Percentiles rank a stretch among this genome's conserved stretches.
Evolutionary conservation across 257 asterid species (phyloP).

Genomic region (Solanum sejunctum): DNA sequence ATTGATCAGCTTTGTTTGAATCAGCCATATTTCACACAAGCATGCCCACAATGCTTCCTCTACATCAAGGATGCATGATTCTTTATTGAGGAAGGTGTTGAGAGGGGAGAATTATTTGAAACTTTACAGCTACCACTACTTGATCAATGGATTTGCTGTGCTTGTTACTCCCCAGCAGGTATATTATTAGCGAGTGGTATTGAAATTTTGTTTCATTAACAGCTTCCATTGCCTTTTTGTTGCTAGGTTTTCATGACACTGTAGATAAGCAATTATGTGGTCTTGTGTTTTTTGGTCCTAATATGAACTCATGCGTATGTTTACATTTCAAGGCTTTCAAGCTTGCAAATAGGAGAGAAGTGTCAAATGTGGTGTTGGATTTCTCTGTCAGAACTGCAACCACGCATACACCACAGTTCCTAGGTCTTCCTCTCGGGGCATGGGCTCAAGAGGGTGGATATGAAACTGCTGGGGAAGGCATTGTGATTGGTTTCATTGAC

Average conservation of each 20-base stretch:
- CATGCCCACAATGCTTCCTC: conserved; percentile 16
- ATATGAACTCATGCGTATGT: neutral
- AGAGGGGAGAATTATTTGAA: conserved; percentile 74
- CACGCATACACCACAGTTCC: conserved; percentile 93
- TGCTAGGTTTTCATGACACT: neutral
- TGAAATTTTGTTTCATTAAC: neutral
- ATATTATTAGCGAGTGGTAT: neutral
- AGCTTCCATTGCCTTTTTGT: neutral
- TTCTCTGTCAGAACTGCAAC: conserved; percentile 82
- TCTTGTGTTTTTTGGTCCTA: neutral
- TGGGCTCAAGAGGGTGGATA: conserved; percentile 93
- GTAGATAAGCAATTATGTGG: neutral
- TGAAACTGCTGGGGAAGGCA: conserved; percentile 87
- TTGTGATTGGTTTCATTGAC: conserved; percentile 87
- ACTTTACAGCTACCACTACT: conserved; percentile 87
- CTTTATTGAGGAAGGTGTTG: conserved; percentile 44
- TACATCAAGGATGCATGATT: conserved; percentile 60
- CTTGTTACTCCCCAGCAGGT: conserved; percentile 88
- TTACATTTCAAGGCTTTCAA: conserved; percentile 51
- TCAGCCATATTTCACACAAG: conserved; percentile 49
- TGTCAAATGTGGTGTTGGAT: conserved; percentile 71
- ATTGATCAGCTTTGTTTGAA: conserved; percentile 3
- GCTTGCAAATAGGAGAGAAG: conserved; percentile 66
- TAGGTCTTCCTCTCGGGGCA: conserved; percentile 93
- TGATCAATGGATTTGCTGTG: conserved; percentile 89